phyloP scores from a whole-genome alignment of 495 filamentous ascomycete genomes.

The Venustampulla echinocandica region DNA sequence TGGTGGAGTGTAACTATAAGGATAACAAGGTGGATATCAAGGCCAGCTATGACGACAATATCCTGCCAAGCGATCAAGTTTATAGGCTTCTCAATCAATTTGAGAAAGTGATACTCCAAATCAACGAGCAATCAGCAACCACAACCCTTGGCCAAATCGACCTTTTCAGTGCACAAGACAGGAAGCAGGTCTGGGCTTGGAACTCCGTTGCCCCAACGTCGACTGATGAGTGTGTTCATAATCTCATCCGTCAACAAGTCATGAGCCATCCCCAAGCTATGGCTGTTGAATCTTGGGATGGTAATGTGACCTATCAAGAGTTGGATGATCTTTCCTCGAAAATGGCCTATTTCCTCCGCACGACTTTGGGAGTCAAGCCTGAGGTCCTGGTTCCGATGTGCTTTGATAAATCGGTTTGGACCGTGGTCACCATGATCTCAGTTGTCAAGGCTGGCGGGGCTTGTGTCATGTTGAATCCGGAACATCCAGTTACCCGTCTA shows the following conservation, averaged over 20 bases:
- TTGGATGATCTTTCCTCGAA: too few species aligned
- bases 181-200: not conserved
- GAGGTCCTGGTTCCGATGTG: too few species aligned
- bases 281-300: too few species aligned
- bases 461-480: too few species aligned
- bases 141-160: not conserved
- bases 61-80: not conserved
- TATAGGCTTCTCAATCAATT: not conserved
- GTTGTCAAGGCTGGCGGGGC: too few species aligned
- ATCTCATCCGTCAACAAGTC: not conserved
- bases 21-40: constrained; percentile 47
- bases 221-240: not conserved
- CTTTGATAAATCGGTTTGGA: too few species aligned
- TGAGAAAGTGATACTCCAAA: not conserved
- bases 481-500: too few species aligned
- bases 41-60: constrained; percentile 50
- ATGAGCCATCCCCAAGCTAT: too few species aligned
- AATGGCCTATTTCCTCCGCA: too few species aligned
- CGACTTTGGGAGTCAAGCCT: too few species aligned
- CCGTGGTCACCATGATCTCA: too few species aligned
- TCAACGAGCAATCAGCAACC: not conserved
- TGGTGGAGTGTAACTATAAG: constrained; percentile 51
- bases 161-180: not conserved
- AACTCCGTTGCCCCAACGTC: not conserved
- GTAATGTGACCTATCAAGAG: too few species aligned